These are phyloP conservation scores for Murraya koenigii DNA, from an alignment of 345 rosid genomes.

Conservation along the genomic window DNA sequence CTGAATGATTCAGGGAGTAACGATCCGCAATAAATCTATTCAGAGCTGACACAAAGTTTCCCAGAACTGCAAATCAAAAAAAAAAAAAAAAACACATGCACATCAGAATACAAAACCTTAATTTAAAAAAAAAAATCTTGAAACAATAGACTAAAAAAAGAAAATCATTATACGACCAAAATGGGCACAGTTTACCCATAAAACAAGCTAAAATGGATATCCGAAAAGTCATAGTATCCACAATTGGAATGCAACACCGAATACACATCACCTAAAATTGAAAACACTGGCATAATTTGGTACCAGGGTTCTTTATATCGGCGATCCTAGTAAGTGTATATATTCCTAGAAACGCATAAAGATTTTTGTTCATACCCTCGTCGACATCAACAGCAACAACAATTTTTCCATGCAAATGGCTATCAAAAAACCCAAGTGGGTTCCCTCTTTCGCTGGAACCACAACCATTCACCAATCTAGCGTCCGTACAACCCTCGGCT, in stretches of 20 bases:
- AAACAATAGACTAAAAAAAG: background rate
- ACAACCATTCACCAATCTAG: constrained; percentile 40
- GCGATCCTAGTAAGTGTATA: background rate
- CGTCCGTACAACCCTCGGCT: constrained; percentile 25
- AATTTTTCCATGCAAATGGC: constrained; percentile 42
- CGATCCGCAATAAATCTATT: constrained; percentile 91
- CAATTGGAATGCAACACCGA: background rate
- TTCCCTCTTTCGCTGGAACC: constrained; percentile 38
- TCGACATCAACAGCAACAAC: constrained; percentile 95
- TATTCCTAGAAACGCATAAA: background rate
- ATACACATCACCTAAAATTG: background rate
- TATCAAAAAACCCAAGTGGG: constrained; percentile 39
- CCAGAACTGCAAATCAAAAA: constrained; percentile 60
- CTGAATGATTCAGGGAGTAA: constrained; percentile 63
- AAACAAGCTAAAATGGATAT: background rate
- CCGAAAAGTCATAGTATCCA: background rate
- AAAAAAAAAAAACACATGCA: constrained; percentile 4
- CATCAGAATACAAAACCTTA: constrained; percentile 2
- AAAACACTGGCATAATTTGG: background rate
- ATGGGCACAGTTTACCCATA: background rate
- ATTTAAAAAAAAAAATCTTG: background rate
- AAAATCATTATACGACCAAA: background rate
- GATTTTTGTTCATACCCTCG: constrained; percentile 52
- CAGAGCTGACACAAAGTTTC: constrained; percentile 92
- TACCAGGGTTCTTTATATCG: background rate